phyloP scores from a whole-genome alignment of 225 moss, liverwort and hornwort genomes.

The Pseudoscleropodium purum region DNA sequence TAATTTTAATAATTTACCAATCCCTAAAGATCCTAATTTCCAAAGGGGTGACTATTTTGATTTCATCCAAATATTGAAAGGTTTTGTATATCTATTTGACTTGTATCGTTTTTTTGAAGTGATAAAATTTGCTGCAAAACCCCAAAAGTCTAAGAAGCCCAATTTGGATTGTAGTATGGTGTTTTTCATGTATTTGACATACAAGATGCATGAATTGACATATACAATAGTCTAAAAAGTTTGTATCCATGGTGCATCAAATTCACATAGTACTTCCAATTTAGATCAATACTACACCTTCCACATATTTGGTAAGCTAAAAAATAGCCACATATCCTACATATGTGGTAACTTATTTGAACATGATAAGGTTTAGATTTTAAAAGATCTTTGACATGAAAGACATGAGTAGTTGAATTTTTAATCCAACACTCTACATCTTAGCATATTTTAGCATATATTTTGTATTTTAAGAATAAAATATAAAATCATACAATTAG shows the following conservation, averaged over 20 bases:
- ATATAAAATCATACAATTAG: rapidly evolving
- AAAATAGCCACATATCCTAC: rapidly evolving
- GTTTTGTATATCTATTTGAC: not conserved
- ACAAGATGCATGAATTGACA: not conserved
- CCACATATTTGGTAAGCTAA: rapidly evolving
- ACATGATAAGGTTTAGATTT: not conserved
- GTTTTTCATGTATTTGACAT: not conserved
- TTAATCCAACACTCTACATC: not conserved
- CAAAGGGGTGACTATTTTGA: rapidly evolving
- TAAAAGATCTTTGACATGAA: not conserved
- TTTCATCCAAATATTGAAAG: not conserved
- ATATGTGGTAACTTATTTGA: not conserved
- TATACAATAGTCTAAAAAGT: not conserved
- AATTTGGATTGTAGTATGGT: not conserved
- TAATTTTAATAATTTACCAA: not conserved
- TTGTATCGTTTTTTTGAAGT: not conserved
- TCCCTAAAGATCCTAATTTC: rapidly evolving
- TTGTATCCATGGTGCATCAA: rapidly evolving
- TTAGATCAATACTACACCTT: not conserved
- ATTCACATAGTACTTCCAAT: not conserved
- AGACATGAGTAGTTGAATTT: not conserved
- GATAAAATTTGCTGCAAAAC: not conserved
- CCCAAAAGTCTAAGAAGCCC: rapidly evolving
- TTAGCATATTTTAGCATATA: not conserved
- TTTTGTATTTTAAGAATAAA: not conserved